Base-by-base conservation (phyloP, 2,329 filamentous ascomycete genomes). In the Colletotrichum theobromicola region DNA sequence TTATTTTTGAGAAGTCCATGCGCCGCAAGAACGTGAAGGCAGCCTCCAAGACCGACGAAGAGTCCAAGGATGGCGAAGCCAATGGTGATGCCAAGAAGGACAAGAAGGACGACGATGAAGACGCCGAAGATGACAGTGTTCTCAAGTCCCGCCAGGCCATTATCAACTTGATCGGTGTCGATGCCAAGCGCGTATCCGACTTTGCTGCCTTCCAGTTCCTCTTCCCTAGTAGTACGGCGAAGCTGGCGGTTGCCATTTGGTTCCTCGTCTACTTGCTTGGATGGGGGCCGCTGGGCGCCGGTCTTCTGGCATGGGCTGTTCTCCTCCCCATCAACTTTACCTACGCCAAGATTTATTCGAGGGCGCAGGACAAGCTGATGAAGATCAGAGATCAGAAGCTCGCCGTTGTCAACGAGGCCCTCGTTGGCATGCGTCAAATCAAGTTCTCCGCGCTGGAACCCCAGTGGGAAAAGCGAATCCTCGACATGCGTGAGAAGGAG, bases 401-500 rank as follows among this genome's bases (percentile, higher is more conserved):
- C 83, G 92, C 90, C 1, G 89, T 95, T 16, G 89, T 97, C 34
- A 94, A 94, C 2, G 94, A 97, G 82, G 93, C 93, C 1, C 84
- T 97, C 2, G 90, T 94, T 78, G 94, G 94, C 9, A 96, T 96
- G 76, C 90, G 94, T 2, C 94, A 97, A 82, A 95, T 97, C 84
- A 97, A 97, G 79, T 95, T 96, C 78, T 94, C 94, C 1, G 94
- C 94, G 1, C 84, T 95, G 3, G 94, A 96, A 81, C 84, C 86
- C 24, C 91, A 94, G 77, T 96, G 94, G 94, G 91, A 95, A 81
- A 86, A 88, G 18, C 93, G 92, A 75, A 94, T 97, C 55, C 76
- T 80, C 83, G 88, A 75, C 82, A 88, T 75, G 90, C 88, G 94
- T 79, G 89, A 92, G 57, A 89, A 88, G 61, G 94, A 96, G 80